Evolutionary conservation across 1,139 yeast species (phyloP).

Genomic region (Geotrichum cucujoidarum): DNA sequence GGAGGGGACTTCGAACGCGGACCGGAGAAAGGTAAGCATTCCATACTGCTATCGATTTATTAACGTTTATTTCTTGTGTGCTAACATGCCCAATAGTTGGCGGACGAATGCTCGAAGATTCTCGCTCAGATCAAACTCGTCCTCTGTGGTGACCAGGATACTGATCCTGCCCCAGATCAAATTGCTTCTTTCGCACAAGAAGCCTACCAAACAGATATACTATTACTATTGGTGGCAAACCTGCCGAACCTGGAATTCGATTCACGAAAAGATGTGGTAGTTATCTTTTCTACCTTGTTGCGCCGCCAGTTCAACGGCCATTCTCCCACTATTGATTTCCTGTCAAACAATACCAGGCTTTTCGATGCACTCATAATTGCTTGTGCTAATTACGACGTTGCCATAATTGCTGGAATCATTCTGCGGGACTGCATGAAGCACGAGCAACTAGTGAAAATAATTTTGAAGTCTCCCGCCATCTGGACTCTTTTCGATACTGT

Average conservation of each 20-base stretch:
- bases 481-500: constrained; percentile 83
- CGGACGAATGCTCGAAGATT: constrained; percentile 72
- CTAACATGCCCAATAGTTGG: constrained; percentile 39
- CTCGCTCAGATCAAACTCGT: constrained; percentile 63
- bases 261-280: constrained; percentile 75
- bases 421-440: constrained; percentile 80
- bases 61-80: neutral
- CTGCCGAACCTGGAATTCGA: constrained; percentile 75
- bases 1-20: constrained; percentile 44
- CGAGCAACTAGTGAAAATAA: constrained; percentile 60
- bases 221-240: constrained; percentile 54
- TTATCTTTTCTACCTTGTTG: constrained; percentile 67
- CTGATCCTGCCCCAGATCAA: constrained; percentile 70
- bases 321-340: constrained; percentile 82
- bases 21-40: constrained; percentile 44
- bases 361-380: constrained; percentile 59
- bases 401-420: constrained; percentile 71
- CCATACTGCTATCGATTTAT: neutral
- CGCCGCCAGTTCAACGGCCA: constrained; percentile 68
- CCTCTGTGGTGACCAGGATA: constrained; percentile 69
- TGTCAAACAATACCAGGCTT: constrained; percentile 62
- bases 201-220: constrained; percentile 64
- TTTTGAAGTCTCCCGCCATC: constrained; percentile 52
- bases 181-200: constrained; percentile 66
- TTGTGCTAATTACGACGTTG: constrained; percentile 67